Evolutionary conservation across 1,284 basidiomycete genomes (phyloP).

Genomic region (Sanghuangporus sanghuang): DNA sequence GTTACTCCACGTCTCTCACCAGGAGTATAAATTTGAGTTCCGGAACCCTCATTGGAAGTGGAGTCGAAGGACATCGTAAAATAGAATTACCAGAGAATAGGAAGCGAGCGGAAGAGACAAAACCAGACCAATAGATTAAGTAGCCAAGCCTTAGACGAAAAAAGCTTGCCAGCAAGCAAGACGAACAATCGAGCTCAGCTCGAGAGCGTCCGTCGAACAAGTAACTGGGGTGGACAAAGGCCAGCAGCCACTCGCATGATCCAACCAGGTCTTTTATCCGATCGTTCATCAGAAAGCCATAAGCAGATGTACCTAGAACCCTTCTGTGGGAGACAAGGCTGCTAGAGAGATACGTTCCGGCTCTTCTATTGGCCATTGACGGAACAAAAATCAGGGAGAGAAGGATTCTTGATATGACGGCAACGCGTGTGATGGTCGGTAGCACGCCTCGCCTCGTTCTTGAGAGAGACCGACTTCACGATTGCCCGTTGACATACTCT

Average conservation of each 20-base stretch:
- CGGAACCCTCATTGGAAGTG: not conserved
- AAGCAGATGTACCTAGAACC: not conserved
- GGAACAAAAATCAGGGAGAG: not conserved
- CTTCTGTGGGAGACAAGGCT: not conserved
- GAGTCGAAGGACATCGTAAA: not conserved
- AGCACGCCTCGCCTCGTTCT: not conserved
- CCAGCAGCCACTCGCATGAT: not conserved
- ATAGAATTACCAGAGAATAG: not conserved
- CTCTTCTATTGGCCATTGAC: not conserved
- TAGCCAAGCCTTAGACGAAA: not conserved
- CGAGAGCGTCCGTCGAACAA: not conserved
- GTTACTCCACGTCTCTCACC: not conserved
- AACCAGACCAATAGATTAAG: not conserved
- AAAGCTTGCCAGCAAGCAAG: constrained; percentile 1
- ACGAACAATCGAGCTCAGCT: constrained; percentile 1
- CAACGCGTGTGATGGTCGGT: not conserved
- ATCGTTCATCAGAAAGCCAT: not conserved
- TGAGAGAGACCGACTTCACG: not conserved
- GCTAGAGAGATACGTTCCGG: not conserved
- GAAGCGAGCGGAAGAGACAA: not conserved
- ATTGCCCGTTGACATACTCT: too few relatives aligned
- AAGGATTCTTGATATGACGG: constrained; percentile 1
- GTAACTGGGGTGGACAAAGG: not conserved
- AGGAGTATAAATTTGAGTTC: not conserved
- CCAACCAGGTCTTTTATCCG: not conserved